Percentiles rank a stretch among this genome's conserved stretches.
Evolutionary conservation across 169 alveolate genomes (phyloP).

Genomic region (Plasmodium malariae): DNA sequence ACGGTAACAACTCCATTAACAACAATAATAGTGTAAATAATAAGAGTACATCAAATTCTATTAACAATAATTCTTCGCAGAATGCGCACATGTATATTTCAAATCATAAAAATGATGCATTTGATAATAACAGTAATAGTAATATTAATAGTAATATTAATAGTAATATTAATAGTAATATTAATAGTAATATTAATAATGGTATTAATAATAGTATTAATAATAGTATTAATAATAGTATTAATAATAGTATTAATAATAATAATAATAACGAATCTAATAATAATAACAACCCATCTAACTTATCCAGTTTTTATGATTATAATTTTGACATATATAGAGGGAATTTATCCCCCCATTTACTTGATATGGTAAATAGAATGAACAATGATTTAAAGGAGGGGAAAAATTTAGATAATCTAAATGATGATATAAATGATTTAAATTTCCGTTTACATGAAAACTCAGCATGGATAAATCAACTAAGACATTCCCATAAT

Average conservation of each 20-base stretch:
- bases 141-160: not conserved
- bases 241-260: conserved; percentile 16
- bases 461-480: conserved; percentile 60
- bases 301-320: conserved; percentile 37
- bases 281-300: conserved; percentile 23
- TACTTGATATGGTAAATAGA: conserved; percentile 48
- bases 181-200: not conserved
- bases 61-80: not conserved
- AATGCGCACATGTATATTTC: not conserved
- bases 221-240: conserved; percentile 2
- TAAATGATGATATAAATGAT: conserved; percentile 48
- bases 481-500: conserved; percentile 49
- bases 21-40: not conserved
- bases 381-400: conserved; percentile 59
- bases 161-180: not conserved
- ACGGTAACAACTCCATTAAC: not conserved
- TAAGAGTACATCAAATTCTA: not conserved
- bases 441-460: conserved; percentile 40
- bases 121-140: not conserved
- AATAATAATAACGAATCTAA: not conserved
- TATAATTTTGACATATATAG: conserved; percentile 67
- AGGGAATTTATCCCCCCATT: conserved; percentile 56
- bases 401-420: conserved; percentile 8
- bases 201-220: conserved; percentile 17
- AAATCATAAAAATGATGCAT: not conserved